Conservation (phyloP, 1,284 basidiomycete species). For the Kalmanozyma brasiliensis region DNA sequence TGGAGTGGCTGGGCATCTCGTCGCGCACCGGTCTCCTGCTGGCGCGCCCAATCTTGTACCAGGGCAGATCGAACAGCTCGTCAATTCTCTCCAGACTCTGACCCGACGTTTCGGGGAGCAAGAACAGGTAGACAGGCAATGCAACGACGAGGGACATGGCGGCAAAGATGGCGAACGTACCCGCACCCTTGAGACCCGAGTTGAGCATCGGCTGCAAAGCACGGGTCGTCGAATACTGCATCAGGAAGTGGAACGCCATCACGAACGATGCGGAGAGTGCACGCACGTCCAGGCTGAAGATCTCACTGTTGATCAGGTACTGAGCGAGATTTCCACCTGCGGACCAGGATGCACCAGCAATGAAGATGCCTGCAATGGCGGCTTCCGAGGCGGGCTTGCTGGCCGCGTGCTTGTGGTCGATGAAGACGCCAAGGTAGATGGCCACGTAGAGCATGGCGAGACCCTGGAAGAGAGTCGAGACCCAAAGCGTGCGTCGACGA, state of each 20-base stretch:
- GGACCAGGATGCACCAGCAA: slow-evolving; percentile 43
- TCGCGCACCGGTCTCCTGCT: slow-evolving; percentile 36
- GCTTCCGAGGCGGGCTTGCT: slow-evolving; percentile 39
- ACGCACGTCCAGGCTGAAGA: slow-evolving; percentile 45
- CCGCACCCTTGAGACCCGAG: slow-evolving; percentile 40
- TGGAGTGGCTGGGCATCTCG: slow-evolving; percentile 45
- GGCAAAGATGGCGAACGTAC: slow-evolving; percentile 44
- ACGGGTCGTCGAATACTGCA: slow-evolving; percentile 45
- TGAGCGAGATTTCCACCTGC: slow-evolving; percentile 49
- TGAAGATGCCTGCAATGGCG: slow-evolving; percentile 40
- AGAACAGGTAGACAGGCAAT: slow-evolving; percentile 43
- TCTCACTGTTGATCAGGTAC: slow-evolving; percentile 50
- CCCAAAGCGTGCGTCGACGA: slow-evolving; percentile 45
- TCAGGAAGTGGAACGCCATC: slow-evolving; percentile 45
- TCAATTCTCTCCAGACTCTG: slow-evolving; percentile 49
- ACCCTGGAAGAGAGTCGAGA: slow-evolving; percentile 36
- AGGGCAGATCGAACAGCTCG: slow-evolving; percentile 47
- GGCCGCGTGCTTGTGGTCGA: slow-evolving; percentile 31
- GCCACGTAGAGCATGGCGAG: slow-evolving; percentile 45
- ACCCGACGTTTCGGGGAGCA: slow-evolving; percentile 48
- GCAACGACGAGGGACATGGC: slow-evolving; percentile 32
- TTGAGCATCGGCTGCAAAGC: slow-evolving; percentile 48
- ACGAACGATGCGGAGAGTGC: slow-evolving; percentile 44
- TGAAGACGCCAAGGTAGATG: slow-evolving; percentile 44
- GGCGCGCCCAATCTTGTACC: slow-evolving; percentile 50